Evolutionary conservation across 176 grass and related monocot species (phyloP).

Genomic region (Rhynchospora pubera): DNA sequence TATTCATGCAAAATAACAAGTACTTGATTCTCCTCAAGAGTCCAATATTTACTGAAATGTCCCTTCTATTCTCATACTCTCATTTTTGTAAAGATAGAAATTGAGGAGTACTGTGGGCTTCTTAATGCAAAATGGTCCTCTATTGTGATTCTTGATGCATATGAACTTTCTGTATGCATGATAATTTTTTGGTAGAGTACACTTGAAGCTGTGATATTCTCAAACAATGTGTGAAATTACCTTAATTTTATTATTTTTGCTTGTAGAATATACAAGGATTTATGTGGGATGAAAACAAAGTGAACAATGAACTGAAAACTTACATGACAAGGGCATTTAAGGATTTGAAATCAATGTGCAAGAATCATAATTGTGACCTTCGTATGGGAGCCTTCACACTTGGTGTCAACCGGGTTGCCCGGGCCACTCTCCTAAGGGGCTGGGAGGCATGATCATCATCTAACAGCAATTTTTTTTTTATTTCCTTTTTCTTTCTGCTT

Average conservation of each 20-base stretch:
- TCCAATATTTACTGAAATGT: neutral
- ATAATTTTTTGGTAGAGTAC: neutral
- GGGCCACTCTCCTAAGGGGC: conserved; percentile 72
- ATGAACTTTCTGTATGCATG: neutral
- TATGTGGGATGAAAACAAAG: conserved; percentile 95
- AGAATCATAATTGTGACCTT: conserved; percentile 67
- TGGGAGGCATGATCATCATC: conserved; percentile 56
- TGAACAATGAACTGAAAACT: conserved; percentile 70
- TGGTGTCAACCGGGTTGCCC: conserved; percentile 85
- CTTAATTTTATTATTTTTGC: neutral
- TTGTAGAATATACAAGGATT: conserved; percentile 94
- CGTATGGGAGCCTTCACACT: conserved; percentile 98
- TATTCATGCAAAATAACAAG: neutral
- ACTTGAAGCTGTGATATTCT: neutral
- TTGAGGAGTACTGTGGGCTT: neutral
- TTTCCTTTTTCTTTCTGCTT: neutral
- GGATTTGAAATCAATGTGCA: conserved; percentile 78
- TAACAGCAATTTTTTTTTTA: neutral
- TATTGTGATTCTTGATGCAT: neutral
- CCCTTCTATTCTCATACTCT: neutral
- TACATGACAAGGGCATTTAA: conserved; percentile 74
- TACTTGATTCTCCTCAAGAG: neutral
- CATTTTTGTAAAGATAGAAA: neutral
- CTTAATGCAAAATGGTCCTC: neutral
- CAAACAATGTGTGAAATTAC: neutral